phyloP scores from a whole-genome alignment of 192 early-diverging fungal genomes.

The Entrophospora sp. region DNA sequence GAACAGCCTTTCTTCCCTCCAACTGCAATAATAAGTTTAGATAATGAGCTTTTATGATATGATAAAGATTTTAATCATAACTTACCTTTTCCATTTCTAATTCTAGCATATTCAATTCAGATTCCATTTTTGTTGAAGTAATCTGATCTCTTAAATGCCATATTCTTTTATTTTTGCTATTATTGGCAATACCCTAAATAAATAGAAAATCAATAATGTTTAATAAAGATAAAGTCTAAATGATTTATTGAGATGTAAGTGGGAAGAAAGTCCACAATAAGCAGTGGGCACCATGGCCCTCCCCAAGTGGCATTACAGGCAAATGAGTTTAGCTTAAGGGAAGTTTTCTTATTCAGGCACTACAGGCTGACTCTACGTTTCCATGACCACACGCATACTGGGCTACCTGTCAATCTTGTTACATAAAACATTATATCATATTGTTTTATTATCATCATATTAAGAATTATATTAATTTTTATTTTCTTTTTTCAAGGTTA shows the following conservation, averaged over 20 bases:
- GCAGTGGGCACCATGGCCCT: not conserved
- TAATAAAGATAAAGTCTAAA: not conserved
- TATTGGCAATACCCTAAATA: not conserved
- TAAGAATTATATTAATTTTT: too few relatives aligned
- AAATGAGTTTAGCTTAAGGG: slow-evolving; percentile 16
- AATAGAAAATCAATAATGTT: not conserved
- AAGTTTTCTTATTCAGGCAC: too few relatives aligned
- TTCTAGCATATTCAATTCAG: not conserved
- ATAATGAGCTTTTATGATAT: not conserved
- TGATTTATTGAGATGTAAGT: not conserved
- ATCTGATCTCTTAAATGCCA: not conserved
- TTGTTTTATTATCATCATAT: too few relatives aligned
- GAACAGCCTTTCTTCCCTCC: not conserved
- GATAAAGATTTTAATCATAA: not conserved
- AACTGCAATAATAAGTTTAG: not conserved
- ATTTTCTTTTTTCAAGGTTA: too few relatives aligned
- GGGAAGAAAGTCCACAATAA: slow-evolving; percentile 20
- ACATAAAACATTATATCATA: too few relatives aligned
- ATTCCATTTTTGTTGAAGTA: not conserved
- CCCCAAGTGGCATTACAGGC: not conserved
- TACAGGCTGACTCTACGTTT: too few relatives aligned
- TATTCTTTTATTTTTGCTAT: not conserved
- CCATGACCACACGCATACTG: too few relatives aligned
- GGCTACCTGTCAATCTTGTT: too few relatives aligned
- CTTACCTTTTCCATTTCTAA: slow-evolving; percentile 1